Percentiles rank a stretch among this genome's conserved stretches.
phyloP scores from a whole-genome alignment of 768 basidiomycete genomes.

The Rhizopogon sp. region DNA sequence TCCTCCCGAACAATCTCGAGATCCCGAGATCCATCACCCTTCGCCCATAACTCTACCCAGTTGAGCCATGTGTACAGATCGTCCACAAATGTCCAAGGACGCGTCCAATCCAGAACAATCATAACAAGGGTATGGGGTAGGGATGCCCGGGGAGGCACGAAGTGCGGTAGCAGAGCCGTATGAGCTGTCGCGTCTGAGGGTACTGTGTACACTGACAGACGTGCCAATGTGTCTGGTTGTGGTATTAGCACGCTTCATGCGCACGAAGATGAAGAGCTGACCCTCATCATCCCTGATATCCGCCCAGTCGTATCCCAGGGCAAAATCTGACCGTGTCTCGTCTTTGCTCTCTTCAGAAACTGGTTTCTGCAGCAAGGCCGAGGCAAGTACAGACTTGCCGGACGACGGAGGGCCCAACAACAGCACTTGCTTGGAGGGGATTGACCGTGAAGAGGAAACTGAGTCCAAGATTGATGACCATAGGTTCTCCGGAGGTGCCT shows the following conservation, averaged over 20 bases:
- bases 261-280: conserved; percentile 26
- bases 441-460: conserved; percentile 74
- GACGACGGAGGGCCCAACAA: conserved; percentile 75
- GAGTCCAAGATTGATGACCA: conserved; percentile 93
- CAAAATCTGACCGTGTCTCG: conserved; percentile 67
- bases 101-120: conserved; percentile 93
- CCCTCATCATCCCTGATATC: conserved; percentile 94
- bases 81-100: conserved; percentile 85
- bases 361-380: conserved; percentile 68
- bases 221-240: conserved; percentile 73
- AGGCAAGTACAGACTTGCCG: conserved; percentile 73
- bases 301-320: conserved; percentile 88
- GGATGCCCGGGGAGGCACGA: conserved; percentile 65
- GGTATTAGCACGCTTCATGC: neutral
- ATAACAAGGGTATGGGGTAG: conserved; percentile 73
- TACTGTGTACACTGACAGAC: conserved; percentile 87
- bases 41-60: conserved; percentile 82
- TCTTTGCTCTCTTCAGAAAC: conserved; percentile 51
- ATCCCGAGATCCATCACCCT: conserved; percentile 63
- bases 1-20: conserved; percentile 75
- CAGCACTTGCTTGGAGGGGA: conserved; percentile 83
- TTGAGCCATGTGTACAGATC: conserved; percentile 80
- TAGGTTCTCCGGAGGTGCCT: conserved; percentile 72
- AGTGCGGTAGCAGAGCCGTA: conserved; percentile 68
- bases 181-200: conserved; percentile 75